Evolutionary conservation across 2,329 filamentous ascomycete genomes (phyloP).

Genomic region (Nannizzia gypsea): DNA sequence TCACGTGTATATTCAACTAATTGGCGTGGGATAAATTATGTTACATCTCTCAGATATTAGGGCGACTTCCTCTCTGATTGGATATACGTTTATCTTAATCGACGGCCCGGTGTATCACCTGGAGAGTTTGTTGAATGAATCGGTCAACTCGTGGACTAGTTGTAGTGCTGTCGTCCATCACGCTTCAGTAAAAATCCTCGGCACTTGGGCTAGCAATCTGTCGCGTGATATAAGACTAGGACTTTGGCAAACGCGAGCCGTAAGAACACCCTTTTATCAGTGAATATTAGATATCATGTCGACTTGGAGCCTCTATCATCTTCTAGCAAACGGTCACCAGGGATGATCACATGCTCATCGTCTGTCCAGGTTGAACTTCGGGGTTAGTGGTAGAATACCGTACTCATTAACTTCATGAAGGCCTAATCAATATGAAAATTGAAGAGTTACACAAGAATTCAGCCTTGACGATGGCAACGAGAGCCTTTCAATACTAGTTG

Average conservation of each 20-base stretch:
- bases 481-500: neutral
- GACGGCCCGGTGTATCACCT: neutral
- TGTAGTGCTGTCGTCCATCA: neutral
- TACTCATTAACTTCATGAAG: neutral
- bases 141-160: neutral
- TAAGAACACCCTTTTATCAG: neutral
- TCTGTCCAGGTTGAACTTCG: neutral
- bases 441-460: neutral
- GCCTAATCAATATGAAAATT: neutral
- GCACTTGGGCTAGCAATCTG: neutral
- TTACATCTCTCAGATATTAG: neutral
- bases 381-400: neutral
- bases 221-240: neutral
- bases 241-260: neutral
- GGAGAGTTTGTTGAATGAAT: neutral
- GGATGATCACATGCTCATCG: neutral
- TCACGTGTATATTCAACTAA: neutral
- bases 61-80: neutral
- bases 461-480: neutral
- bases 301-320: neutral
- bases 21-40: neutral
- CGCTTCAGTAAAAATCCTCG: neutral
- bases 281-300: neutral
- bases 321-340: neutral
- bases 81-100: neutral